Evolutionary conservation across 2,329 filamentous ascomycete species (phyloP).

Genomic region (Arthrobotrys sphaeroides): DNA sequence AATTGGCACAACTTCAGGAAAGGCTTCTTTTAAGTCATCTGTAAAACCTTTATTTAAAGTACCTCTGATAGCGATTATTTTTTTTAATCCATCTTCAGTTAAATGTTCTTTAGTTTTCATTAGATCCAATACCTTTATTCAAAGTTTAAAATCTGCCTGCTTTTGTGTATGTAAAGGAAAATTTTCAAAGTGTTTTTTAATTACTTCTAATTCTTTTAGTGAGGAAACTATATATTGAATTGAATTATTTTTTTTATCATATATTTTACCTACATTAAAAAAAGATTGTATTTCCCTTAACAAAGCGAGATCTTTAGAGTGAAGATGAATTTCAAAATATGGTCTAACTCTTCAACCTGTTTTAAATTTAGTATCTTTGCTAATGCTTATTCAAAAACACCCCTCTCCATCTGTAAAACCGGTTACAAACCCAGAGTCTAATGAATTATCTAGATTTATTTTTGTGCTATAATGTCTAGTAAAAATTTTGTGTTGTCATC

Average conservation of each 20-base stretch:
- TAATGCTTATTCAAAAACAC: too few relatives aligned
- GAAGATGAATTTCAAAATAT: not conserved
- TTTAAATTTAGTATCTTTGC: not conserved
- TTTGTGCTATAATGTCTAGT: too few relatives aligned
- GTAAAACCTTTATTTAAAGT: not conserved
- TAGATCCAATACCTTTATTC: not conserved
- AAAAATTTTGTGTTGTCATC: too few relatives aligned
- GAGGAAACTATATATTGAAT: too few relatives aligned
- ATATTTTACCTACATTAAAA: not conserved
- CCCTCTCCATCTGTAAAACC: too few relatives aligned
- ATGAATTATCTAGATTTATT: too few relatives aligned
- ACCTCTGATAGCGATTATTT: not conserved
- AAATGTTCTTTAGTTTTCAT: slow-evolving; percentile 6
- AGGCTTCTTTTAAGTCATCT: slow-evolving; percentile 11
- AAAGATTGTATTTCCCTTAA: not conserved
- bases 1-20: not conserved
- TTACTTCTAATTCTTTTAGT: not conserved
- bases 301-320: not conserved
- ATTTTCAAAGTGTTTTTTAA: not conserved
- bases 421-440: too few relatives aligned
- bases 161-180: not conserved
- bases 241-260: too few relatives aligned
- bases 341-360: not conserved
- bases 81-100: not conserved
- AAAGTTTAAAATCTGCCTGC: not conserved